Evolutionary conservation across 495 filamentous ascomycete genomes (phyloP).

Genomic region (Chlorociboria aeruginascens): DNA sequence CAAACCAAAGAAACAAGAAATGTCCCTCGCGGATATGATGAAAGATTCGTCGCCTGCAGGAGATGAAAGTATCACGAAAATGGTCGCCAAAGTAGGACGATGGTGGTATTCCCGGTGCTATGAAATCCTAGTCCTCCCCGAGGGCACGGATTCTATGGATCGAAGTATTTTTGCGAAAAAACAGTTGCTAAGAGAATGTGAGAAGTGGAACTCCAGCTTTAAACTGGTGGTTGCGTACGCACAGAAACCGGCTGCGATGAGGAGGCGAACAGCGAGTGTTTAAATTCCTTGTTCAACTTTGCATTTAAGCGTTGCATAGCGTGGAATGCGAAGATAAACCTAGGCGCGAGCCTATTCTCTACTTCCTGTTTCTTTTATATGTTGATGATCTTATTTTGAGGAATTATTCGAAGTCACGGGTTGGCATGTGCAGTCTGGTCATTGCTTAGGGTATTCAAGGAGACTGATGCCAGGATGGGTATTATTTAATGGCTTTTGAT

Average conservation of each 20-base stretch:
- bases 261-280: slow-evolving; percentile 37
- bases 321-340: too few species aligned
- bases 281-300: background rate
- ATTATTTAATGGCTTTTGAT: too few species aligned
- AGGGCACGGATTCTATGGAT: slow-evolving; percentile 26
- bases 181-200: slow-evolving; percentile 69
- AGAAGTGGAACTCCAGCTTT: slow-evolving; percentile 74
- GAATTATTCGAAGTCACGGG: too few species aligned
- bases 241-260: slow-evolving; percentile 55
- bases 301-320: too few species aligned
- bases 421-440: too few species aligned
- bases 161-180: slow-evolving; percentile 73
- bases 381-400: too few species aligned
- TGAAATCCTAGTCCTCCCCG: slow-evolving; percentile 47
- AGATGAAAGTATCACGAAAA: slow-evolving; percentile 78
- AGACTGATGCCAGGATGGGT: too few species aligned
- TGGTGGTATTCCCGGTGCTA: slow-evolving; percentile 97
- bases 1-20: slow-evolving; percentile 24
- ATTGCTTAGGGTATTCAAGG: too few species aligned
- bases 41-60: slow-evolving; percentile 47
- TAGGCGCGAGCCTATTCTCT: too few species aligned
- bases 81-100: slow-evolving; percentile 81
- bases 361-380: too few species aligned
- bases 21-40: slow-evolving; percentile 57
- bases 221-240: slow-evolving; percentile 87